Evolutionary conservation across 805 yeast genomes (phyloP).

Genomic region (Wickerhamiella vanderwaltii): DNA sequence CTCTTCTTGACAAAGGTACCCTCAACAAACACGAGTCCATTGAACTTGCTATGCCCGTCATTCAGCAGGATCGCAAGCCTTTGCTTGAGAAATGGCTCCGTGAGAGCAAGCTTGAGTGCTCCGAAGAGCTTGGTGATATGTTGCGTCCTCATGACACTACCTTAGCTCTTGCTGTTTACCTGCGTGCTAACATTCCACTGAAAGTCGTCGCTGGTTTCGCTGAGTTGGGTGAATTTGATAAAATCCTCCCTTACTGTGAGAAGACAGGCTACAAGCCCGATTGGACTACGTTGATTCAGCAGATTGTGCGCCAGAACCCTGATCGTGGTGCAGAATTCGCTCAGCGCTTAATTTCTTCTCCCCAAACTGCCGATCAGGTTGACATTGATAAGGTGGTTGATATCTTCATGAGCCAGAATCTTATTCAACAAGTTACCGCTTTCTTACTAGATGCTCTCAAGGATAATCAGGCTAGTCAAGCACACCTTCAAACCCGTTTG

Average conservation of each 20-base stretch:
- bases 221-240: constrained; percentile 92
- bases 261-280: constrained; percentile 84
- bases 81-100: constrained; percentile 91
- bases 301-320: constrained; percentile 84
- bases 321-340: constrained; percentile 98
- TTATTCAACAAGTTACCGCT: constrained; percentile 95
- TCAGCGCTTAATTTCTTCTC: constrained; percentile 59
- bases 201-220: constrained; percentile 89
- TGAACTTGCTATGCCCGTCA: constrained; percentile 88
- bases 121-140: constrained; percentile 96
- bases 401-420: constrained; percentile 86
- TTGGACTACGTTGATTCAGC: constrained; percentile 77
- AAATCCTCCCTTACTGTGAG: constrained; percentile 86
- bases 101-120: constrained; percentile 84
- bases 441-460: constrained; percentile 90
- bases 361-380: constrained; percentile 37
- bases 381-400: constrained; percentile 84
- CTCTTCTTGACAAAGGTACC: constrained; percentile 82
- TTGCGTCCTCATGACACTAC: constrained; percentile 79
- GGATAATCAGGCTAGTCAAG: constrained; percentile 86
- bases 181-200: constrained; percentile 67
- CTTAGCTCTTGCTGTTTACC: constrained; percentile 80
- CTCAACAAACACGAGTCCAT: constrained; percentile 86
- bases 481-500: constrained; percentile 87
- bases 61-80: constrained; percentile 89